Base-by-base conservation (phyloP, 352 stramenopile species). In the Pythium rishiriense region DNA sequence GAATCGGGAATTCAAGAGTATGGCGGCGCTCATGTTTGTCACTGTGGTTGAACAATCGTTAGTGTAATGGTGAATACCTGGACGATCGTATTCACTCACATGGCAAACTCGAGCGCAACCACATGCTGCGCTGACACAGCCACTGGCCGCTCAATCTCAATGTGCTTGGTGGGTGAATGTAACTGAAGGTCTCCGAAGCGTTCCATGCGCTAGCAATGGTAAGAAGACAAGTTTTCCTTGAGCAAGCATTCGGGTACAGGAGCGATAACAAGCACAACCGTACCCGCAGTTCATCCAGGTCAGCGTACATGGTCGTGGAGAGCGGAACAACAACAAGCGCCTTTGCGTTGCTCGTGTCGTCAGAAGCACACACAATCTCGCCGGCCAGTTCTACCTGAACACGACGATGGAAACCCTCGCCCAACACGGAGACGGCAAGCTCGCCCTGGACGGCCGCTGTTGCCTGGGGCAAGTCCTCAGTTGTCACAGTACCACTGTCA, bases 201-300 rank as follows among this genome's bases (percentile, higher is more conserved):
- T 41, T 75, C 67, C 52, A 72, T 64, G 14, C 67, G 67, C 71
- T 78, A 33, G 3, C 42, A 58, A 26, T 29, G 4, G 15, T 14
- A 43, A 21, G 25, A 22, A 21, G 37, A 52, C 19, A 35, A 52
- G 4, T 7, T 42, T 15, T n/a, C n/a, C n/a, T n/a, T n/a, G n/a
- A n/a, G n/a, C n/a, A n/a, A n/a, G n/a, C n/a, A n/a, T n/a, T n/a
- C n/a, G n/a, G n/a, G n/a, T n/a, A n/a, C n/a, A n/a, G n/a, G n/a
- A n/a, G n/a, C n/a, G n/a, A n/a, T n/a, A n/a, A n/a, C n/a, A n/a
- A n/a, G n/a, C n/a, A n/a, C n/a, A n/a, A n/a, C n/a, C 52, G 17
- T 53, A 81, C 73, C 42, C 73, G 66, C 8, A 81, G 53, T 42
- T 81, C 73, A 47, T 81, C 73, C 26, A 81, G 61, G 62, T 81